Evolutionary conservation across 2,329 filamentous ascomycete species (phyloP).

Genomic region (Botrytis pseudocinerea): DNA sequence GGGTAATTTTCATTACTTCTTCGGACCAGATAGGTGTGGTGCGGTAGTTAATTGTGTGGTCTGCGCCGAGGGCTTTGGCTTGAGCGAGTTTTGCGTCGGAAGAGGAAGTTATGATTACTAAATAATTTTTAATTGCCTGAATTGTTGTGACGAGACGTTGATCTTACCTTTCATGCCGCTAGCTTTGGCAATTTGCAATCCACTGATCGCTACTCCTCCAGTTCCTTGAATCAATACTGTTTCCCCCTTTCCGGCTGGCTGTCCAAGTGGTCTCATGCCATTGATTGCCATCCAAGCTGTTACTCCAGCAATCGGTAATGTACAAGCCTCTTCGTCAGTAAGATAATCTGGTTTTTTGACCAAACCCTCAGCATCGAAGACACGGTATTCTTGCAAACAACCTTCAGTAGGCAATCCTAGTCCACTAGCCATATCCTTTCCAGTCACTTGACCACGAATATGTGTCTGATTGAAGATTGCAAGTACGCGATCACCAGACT

Average conservation of each 20-base stretch:
- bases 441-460: slow-evolving; percentile 33
- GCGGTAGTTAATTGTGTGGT: slow-evolving; percentile 55
- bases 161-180: slow-evolving; percentile 49
- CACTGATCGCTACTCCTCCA: slow-evolving; percentile 53
- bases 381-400: slow-evolving; percentile 58
- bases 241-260: slow-evolving; percentile 49
- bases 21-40: slow-evolving; percentile 54
- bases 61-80: slow-evolving; percentile 51
- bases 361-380: slow-evolving; percentile 56
- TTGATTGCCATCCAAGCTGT: slow-evolving; percentile 69
- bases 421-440: slow-evolving; percentile 47
- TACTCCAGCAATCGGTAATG: slow-evolving; percentile 60
- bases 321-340: slow-evolving; percentile 58
- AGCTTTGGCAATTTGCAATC: slow-evolving; percentile 55
- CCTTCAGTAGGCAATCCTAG: slow-evolving; percentile 67
- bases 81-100: slow-evolving; percentile 53
- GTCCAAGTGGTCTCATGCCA: slow-evolving; percentile 53
- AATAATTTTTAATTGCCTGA: slow-evolving; percentile 25
- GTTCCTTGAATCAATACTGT: slow-evolving; percentile 56
- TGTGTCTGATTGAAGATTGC: slow-evolving; percentile 62
- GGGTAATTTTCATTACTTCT: slow-evolving; percentile 49
- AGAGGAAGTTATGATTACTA: slow-evolving; percentile 56
- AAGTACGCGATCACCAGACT: slow-evolving; percentile 64
- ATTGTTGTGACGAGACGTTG: slow-evolving; percentile 10
- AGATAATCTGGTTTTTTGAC: slow-evolving; percentile 59